phyloP scores from a whole-genome alignment of 228 moss, liverwort and hornwort genomes.

The Sphagnum fallax region DNA sequence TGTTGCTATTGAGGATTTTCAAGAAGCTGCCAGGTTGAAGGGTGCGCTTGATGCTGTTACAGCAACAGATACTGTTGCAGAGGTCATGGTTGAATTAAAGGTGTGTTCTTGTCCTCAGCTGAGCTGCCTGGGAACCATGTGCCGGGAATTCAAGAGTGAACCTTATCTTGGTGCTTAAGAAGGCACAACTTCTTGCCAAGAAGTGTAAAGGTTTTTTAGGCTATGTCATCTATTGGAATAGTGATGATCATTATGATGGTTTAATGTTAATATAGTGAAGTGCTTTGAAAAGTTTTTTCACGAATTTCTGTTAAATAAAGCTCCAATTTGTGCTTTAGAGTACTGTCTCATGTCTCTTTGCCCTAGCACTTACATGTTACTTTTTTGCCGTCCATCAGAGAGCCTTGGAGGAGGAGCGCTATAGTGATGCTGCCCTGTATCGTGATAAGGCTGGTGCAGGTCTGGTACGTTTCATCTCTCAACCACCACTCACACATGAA shows the following conservation, averaged over 20 bases:
- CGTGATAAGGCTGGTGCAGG: slow-evolving; percentile 92
- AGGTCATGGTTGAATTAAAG: slow-evolving; percentile 77
- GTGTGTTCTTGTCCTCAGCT: slow-evolving; percentile 12
- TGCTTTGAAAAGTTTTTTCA: too few relatives aligned
- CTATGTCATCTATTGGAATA: too few relatives aligned
- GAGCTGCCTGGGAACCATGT: neutral
- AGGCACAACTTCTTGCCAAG: too few relatives aligned
- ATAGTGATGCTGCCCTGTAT: slow-evolving; percentile 69
- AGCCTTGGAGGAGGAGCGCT: slow-evolving; percentile 84
- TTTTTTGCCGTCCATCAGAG: slow-evolving; percentile 19
- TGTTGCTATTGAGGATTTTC: slow-evolving; percentile 65
- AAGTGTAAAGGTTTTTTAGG: too few relatives aligned
- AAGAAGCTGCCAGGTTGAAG: slow-evolving; percentile 78
- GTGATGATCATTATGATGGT: too few relatives aligned
- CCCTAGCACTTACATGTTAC: neutral
- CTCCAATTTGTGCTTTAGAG: too few relatives aligned
- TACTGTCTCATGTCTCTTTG: too few relatives aligned
- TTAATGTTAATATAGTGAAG: too few relatives aligned
- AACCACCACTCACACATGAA: too few relatives aligned
- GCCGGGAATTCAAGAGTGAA: too few relatives aligned
- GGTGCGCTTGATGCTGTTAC: slow-evolving; percentile 65
- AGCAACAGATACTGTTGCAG: slow-evolving; percentile 71
- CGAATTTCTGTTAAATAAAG: too few relatives aligned
- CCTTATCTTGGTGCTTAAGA: too few relatives aligned
- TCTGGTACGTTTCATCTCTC: slow-evolving; percentile 44